Percentiles rank a stretch among this genome's conserved stretches.
Evolutionary conservation across 306 rosid species (phyloP).

Genomic region (Trichosanthes truncata): DNA sequence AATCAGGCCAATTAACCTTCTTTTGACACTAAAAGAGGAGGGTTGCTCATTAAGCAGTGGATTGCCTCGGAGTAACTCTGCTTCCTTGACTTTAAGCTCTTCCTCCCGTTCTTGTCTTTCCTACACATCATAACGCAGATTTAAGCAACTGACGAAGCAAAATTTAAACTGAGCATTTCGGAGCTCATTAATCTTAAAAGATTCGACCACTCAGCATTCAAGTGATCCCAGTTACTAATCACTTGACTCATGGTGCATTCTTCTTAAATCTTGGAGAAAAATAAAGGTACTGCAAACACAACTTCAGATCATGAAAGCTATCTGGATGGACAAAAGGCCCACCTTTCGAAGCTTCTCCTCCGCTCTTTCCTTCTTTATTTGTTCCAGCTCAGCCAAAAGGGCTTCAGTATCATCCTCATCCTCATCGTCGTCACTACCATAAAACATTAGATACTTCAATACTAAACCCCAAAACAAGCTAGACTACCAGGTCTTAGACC

Average conservation of each 20-base stretch:
- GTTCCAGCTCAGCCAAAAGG: conserved; percentile 91
- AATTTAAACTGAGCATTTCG: background rate
- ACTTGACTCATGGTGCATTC: background rate
- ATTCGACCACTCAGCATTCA: background rate
- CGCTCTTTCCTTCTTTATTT: conserved; percentile 89
- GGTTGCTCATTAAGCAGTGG: conserved; percentile 61
- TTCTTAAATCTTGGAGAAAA: conserved; percentile 4
- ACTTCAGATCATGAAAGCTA: background rate
- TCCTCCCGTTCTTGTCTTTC: conserved; percentile 63
- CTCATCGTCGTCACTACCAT: conserved; percentile 37
- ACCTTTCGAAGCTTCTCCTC: conserved; percentile 89
- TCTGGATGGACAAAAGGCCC: conserved; percentile 4
- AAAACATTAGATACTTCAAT: background rate
- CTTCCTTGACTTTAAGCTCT: conserved; percentile 86
- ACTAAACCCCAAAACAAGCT: background rate
- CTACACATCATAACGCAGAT: conserved; percentile 28
- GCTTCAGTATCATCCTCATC: conserved; percentile 89
- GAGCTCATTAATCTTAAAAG: background rate
- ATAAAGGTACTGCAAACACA: background rate
- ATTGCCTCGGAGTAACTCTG: conserved; percentile 74
- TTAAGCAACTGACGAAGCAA: background rate
- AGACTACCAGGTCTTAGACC: background rate
- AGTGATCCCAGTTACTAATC: background rate
- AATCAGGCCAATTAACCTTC: conserved; percentile 38
- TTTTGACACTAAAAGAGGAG: conserved; percentile 63